Conservation (phyloP, 352 stramenopile genomes). For the Phytophthora hybrid region DNA sequence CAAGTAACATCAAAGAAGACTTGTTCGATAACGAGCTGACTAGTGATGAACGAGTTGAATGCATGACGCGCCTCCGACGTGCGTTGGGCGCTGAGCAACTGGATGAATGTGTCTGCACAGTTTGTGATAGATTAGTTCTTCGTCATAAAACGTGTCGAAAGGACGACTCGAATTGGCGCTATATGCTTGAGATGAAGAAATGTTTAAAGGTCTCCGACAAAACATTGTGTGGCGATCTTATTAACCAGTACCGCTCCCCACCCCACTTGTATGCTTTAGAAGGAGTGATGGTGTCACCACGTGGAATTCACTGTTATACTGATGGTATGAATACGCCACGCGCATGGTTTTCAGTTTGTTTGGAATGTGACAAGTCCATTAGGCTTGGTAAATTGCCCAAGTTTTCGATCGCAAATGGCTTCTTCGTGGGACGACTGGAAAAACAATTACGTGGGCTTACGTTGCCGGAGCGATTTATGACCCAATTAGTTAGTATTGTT, state of each 20-base stretch:
- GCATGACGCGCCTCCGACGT: neutral
- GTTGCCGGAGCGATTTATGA: too few relatives aligned
- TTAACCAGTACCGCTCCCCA: neutral
- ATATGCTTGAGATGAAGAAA: slow-evolving; percentile 1
- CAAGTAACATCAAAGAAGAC: too few relatives aligned
- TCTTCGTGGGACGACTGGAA: too few relatives aligned
- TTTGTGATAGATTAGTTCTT: slow-evolving; percentile 5
- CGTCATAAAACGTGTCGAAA: neutral
- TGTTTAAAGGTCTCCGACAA: neutral
- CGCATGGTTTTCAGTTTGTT: slow-evolving; percentile 9
- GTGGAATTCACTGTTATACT: slow-evolving; percentile 4
- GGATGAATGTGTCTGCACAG: slow-evolving; percentile 12
- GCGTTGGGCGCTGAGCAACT: neutral
- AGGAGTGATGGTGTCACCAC: slow-evolving; percentile 3
- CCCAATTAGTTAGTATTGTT: too few relatives aligned
- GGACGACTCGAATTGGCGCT: neutral
- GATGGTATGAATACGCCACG: neutral
- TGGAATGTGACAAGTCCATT: neutral
- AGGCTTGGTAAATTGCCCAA: neutral
- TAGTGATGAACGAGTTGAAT: neutral
- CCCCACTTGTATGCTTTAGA: neutral
- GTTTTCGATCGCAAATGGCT: neutral
- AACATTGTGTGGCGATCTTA: neutral
- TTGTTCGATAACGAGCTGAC: neutral
- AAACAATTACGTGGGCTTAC: too few relatives aligned